Conservation (phyloP, 2,329 filamentous ascomycete genomes). For the Knoxdaviesia capensis region DNA sequence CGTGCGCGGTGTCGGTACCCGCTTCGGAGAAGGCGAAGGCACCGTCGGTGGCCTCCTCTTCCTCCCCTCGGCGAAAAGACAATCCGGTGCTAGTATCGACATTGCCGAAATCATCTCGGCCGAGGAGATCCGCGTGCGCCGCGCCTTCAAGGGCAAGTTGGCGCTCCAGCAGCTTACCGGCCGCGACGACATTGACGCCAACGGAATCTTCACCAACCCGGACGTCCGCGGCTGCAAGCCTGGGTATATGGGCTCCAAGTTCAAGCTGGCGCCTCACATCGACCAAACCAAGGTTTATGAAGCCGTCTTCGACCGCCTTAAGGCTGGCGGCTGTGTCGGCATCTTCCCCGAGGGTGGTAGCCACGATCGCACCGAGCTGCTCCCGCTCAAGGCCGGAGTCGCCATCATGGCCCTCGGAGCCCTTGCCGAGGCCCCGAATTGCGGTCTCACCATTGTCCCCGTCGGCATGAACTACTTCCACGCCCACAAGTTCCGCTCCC, state of each 20-base stretch:
- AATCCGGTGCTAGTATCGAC: constrained; percentile 58
- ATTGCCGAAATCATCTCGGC: constrained; percentile 64
- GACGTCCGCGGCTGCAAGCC: constrained; percentile 31
- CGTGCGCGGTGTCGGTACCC: constrained; percentile 57
- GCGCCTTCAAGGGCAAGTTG: constrained; percentile 60
- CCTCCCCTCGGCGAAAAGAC: constrained; percentile 63
- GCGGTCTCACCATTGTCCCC: constrained; percentile 82
- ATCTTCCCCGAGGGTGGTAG: constrained; percentile 96
- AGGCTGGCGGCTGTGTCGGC: constrained; percentile 70
- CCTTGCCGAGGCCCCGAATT: constrained; percentile 66
- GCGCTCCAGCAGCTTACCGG: constrained; percentile 68
- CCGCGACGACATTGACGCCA: constrained; percentile 46
- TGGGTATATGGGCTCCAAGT: constrained; percentile 59
- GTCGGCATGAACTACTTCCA: constrained; percentile 99
- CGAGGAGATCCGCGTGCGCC: constrained; percentile 71
- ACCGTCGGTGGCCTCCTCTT: constrained; percentile 71
- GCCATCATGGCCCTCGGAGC: constrained; percentile 95
- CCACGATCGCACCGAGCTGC: constrained; percentile 77
- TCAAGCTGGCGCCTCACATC: constrained; percentile 78
- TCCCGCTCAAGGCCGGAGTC: constrained; percentile 88
- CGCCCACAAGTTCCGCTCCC: constrained; percentile 91
- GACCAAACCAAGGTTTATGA: constrained; percentile 90
- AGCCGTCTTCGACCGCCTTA: constrained; percentile 70
- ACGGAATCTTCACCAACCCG: constrained; percentile 40
- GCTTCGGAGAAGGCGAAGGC: constrained; percentile 54